Percentiles rank a stretch among this genome's conserved stretches.
phyloP scores from a whole-genome alignment of 441 rosid species.

The Pelargonium fulgidum region DNA sequence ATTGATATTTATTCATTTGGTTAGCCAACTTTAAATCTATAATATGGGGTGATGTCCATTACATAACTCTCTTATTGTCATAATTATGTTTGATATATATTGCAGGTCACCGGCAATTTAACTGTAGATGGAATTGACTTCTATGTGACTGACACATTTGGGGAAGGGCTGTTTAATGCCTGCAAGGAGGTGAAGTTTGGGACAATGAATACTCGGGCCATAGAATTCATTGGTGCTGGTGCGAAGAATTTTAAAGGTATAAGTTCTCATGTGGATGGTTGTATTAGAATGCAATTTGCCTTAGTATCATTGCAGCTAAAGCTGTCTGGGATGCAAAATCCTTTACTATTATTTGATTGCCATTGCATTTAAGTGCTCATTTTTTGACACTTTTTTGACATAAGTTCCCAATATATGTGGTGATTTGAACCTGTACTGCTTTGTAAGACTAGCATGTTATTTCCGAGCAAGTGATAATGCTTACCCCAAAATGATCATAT shows the following conservation, averaged over 20 bases:
- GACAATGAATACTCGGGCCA: constrained; percentile 73
- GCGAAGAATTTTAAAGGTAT: constrained; percentile 56
- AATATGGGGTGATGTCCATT: too few species aligned
- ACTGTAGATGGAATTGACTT: constrained; percentile 67
- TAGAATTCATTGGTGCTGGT: constrained; percentile 68
- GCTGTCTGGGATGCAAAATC: constrained; percentile 9
- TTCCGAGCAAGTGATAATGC: neutral
- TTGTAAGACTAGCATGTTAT: neutral
- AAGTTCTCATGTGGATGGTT: constrained; percentile 7
- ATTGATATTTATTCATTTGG: neutral
- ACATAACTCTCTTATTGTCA: too few species aligned
- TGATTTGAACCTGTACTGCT: neutral
- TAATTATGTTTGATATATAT: constrained; percentile 8
- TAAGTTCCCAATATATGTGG: neutral
- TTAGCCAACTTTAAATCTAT: too few species aligned
- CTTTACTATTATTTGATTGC: neutral
- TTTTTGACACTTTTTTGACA: neutral
- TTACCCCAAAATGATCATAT: neutral
- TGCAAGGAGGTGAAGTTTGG: constrained; percentile 82
- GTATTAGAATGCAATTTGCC: constrained; percentile 2
- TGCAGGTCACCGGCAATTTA: constrained; percentile 49
- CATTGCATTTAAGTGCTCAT: neutral
- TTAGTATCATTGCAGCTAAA: neutral
- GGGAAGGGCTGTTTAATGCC: constrained; percentile 56
- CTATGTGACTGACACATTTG: constrained; percentile 47